Evolutionary conservation across 73 alveolate species (phyloP), one percentile per base, ranked within the genome.

Genomic region (Symbiodinium pilosum): DNA sequence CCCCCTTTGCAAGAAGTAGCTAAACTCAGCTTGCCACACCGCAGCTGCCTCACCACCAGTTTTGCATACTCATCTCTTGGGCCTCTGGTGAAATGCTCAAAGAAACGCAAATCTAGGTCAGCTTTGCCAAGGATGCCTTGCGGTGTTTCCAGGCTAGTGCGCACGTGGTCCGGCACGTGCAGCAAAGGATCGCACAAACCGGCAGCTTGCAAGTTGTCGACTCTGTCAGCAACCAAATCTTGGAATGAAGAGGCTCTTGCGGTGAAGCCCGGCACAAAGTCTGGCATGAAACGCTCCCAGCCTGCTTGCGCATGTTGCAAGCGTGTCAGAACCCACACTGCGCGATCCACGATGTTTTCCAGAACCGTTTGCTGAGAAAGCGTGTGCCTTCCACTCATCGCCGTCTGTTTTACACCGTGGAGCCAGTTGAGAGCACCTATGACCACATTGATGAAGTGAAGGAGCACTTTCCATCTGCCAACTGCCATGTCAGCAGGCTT

Each of bases 241-340:
- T 34, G 54, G 40, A 81, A 81, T n/a, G n/a, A n/a, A n/a, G n/a
- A n/a, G n/a, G n/a, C n/a, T n/a, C n/a, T n/a, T n/a, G n/a, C n/a
- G n/a, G n/a, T n/a, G n/a, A n/a, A n/a, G n/a, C n/a, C n/a, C n/a
- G n/a, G n/a, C n/a, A 83, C 91, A 24, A 83, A 83, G 68, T 83
- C 91, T 1, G 91, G 91, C 40, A 83, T 38, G 42, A 83, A 83
- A 41, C 91, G 91, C 21, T 83, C 69, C 91, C 91, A 83, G 0
- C 54, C 91, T 9, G 40, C 40, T 21, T 69, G 30, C 6, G 26
- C 91, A 83, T 14, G 6, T 41, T 83, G 91, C 68, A 83, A 21
- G 68, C 91, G 43, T 24, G 40, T 69, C 64, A 83, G 54, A 40
- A n/a, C 7, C 6, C 69, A 40, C 6, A 11, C 21, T 6, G 91